Base-by-base conservation (phyloP, 1,284 basidiomycete genomes). In the Crepidotus sp. region DNA sequence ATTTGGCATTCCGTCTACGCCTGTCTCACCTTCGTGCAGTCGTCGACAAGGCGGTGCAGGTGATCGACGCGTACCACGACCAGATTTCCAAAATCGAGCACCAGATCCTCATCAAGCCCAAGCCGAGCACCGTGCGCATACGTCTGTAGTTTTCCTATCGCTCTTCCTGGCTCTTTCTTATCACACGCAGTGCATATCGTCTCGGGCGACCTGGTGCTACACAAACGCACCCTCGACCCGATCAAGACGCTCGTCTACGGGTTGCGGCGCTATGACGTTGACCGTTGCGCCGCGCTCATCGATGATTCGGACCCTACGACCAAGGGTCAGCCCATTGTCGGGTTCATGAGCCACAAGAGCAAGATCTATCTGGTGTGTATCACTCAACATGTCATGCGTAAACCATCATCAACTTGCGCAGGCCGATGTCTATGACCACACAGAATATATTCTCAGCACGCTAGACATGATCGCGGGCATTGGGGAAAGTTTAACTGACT, bases 381-480 rank as follows among this genome's bases (percentile, higher is more conserved):
- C 38, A 4, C 17, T 14, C 40, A 31, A 10, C 33, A 27, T 21
- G 18, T 18, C 15, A 22, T 15, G 3, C 25, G 22, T 18, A n/a
- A n/a, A n/a, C n/a, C 10, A 26, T 37, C 11, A 9, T 41, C 51
- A 29, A 49, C 17, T 38, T 2, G 44, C 36, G 0, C 49, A 80
- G 76, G 78, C 80, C 13, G 80, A 83, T 55, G 80, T 83, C 3
- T 70, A 71, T 49, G 80, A 83, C 55, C 80, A 82, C 55, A 78
- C 80, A 65, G 79, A 82, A 53, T 80, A 78, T 57, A 75, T 80
- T 31, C 58, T 83, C 19, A 67, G 70, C 8, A 80, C 75, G 53
- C 57, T 83, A 45, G 80, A 83, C 50, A 83, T 81, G 76, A 81
- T 81, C 53, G 67, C 76, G 4, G 71, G 69, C 10, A 74, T 80